These are phyloP conservation scores for Aechmea fasciata DNA, from an alignment of 176 grass and related monocot genomes.

Conservation along the genomic window DNA sequence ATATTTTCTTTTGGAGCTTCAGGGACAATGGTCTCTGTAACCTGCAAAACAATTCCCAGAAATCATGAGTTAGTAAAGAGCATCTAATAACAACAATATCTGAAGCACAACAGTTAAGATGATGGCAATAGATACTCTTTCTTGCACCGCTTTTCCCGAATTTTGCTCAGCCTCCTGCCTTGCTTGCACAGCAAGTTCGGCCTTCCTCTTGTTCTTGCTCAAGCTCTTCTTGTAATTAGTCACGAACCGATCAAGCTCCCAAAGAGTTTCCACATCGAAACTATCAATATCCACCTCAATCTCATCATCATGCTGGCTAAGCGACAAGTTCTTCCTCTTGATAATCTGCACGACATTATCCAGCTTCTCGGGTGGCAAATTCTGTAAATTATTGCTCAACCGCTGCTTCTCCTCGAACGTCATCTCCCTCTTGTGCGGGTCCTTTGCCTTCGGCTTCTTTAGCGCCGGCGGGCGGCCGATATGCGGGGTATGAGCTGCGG, in stretches of 20 bases:
- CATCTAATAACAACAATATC: not conserved
- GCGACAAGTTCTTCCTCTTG: slow-evolving; percentile 77
- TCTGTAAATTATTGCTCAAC: slow-evolving; percentile 87
- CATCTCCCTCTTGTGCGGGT: slow-evolving; percentile 90
- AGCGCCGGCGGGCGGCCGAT: slow-evolving; percentile 41
- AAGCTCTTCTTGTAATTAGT: slow-evolving; percentile 94
- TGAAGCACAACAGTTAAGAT: not conserved
- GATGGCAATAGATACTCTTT: slow-evolving; percentile 30
- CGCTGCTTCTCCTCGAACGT: slow-evolving; percentile 91
- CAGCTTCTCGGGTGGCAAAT: slow-evolving; percentile 73
- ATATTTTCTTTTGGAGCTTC: slow-evolving; percentile 35
- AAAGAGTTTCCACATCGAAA: slow-evolving; percentile 90
- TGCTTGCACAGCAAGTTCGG: slow-evolving; percentile 75
- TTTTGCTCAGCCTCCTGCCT: slow-evolving; percentile 38
- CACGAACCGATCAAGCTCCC: slow-evolving; percentile 94
- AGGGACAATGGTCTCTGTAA: slow-evolving; percentile 31
- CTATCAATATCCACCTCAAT: slow-evolving; percentile 99
- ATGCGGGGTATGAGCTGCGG: slow-evolving; percentile 33
- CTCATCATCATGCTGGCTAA: slow-evolving; percentile 91
- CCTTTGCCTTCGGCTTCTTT: slow-evolving; percentile 97
- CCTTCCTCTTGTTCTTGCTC: slow-evolving; percentile 94
- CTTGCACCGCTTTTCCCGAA: slow-evolving; percentile 33
- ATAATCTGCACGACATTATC: slow-evolving; percentile 80
- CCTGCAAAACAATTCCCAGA: slow-evolving; percentile 15
- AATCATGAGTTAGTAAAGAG: slow-evolving; percentile 1